Evolutionary conservation across 805 yeast species (phyloP).

Genomic region (Pichia californica): DNA sequence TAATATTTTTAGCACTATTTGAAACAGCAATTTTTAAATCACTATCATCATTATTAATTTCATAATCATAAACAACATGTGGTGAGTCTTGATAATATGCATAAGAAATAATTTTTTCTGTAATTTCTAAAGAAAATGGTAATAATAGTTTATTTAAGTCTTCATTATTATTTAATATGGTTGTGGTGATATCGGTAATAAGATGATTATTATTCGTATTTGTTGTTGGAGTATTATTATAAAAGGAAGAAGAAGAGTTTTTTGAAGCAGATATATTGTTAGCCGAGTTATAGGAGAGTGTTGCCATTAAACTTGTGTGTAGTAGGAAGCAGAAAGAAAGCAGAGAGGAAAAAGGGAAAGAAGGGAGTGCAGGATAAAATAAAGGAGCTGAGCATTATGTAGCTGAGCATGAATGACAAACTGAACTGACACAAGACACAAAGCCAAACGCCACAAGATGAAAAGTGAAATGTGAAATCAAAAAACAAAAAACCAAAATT

Average conservation of each 20-base stretch:
- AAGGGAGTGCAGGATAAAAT: neutral
- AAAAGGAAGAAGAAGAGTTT: neutral
- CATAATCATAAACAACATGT: neutral
- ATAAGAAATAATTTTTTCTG: constrained; percentile 28
- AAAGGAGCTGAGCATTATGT: neutral
- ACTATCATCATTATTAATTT: neutral
- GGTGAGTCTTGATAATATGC: constrained; percentile 25
- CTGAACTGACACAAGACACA: too few species aligned
- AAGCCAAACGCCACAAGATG: too few species aligned
- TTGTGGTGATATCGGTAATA: constrained; percentile 1
- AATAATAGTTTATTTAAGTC: too few species aligned
- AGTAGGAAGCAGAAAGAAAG: neutral
- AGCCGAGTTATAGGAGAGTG: neutral
- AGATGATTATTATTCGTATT: neutral
- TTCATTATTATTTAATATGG: too few species aligned
- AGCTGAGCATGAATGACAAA: too few species aligned
- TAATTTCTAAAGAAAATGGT: constrained; percentile 28
- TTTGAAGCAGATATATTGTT: too few species aligned
- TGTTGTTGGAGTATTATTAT: too few species aligned
- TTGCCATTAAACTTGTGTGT: constrained; percentile 2
- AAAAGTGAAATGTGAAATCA: too few species aligned
- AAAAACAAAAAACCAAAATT: too few species aligned
- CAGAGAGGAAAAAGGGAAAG: neutral
- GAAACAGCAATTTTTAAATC: neutral
- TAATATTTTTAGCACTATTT: constrained; percentile 18